A percentile compares a stretch with the other conserved stretches of the same genome.
These are phyloP conservation scores for Didymella exigua DNA, from an alignment of 2,329 filamentous ascomycete genomes.

Conservation along the genomic window DNA sequence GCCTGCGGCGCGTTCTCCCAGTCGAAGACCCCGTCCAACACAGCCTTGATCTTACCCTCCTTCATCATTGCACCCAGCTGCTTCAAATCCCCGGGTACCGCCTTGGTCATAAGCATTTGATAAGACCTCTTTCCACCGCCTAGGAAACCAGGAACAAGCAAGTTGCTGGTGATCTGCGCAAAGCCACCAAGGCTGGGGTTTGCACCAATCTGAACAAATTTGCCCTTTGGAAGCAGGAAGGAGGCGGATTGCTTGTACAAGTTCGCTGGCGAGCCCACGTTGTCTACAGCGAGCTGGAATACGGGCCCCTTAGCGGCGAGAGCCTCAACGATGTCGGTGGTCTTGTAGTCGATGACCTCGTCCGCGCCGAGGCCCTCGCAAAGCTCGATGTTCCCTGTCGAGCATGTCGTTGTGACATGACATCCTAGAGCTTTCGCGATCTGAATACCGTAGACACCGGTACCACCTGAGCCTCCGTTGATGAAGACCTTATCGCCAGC, in stretches of 20 bases:
- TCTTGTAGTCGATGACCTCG: slow-evolving; percentile 66
- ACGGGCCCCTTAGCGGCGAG: slow-evolving; percentile 56
- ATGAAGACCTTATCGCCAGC: slow-evolving; percentile 62
- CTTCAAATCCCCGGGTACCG: slow-evolving; percentile 53
- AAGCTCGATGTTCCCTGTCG: slow-evolving; percentile 61
- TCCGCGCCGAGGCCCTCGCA: slow-evolving; percentile 66
- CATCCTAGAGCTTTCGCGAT: slow-evolving; percentile 66
- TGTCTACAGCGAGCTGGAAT: slow-evolving; percentile 64
- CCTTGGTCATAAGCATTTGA: slow-evolving; percentile 47
- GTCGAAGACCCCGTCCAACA: slow-evolving; percentile 61
- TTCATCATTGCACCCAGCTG: slow-evolving; percentile 61
- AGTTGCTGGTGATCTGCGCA: slow-evolving; percentile 43
- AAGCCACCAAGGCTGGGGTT: slow-evolving; percentile 27
- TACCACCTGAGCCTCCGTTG: slow-evolving; percentile 69
- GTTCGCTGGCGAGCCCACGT: slow-evolving; percentile 57
- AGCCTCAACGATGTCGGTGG: slow-evolving; percentile 53
- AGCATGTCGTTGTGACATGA: slow-evolving; percentile 65
- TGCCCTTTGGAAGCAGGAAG: slow-evolving; percentile 57
- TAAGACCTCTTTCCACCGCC: slow-evolving; percentile 59
- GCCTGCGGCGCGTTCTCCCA: slow-evolving; percentile 64
- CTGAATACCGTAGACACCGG: slow-evolving; percentile 66
- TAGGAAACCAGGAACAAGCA: slow-evolving; percentile 54
- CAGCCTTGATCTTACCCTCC: slow-evolving; percentile 63
- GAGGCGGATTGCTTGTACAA: slow-evolving; percentile 61
- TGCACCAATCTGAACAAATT: slow-evolving; percentile 51